These are phyloP conservation scores for Decorospora gaudefroyi DNA, from an alignment of 2,329 filamentous ascomycete species.

Conservation along the genomic window DNA sequence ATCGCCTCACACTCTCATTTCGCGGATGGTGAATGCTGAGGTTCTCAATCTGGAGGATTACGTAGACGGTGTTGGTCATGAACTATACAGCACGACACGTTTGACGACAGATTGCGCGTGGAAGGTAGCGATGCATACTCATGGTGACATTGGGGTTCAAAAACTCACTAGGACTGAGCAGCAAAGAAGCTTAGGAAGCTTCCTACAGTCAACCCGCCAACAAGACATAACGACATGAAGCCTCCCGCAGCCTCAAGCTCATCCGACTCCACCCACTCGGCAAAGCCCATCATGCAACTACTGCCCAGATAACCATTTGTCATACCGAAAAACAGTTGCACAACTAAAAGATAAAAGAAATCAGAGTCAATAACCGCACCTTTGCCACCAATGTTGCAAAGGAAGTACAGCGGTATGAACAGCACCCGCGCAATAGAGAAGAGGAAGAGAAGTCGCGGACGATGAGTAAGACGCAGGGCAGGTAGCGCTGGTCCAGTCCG, in stretches of 20 bases:
- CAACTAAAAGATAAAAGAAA: slow-evolving; percentile 80
- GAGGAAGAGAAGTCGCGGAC: slow-evolving; percentile 69
- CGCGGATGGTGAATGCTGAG: too few species aligned
- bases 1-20: too few species aligned
- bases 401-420: slow-evolving; percentile 82
- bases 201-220: slow-evolving; percentile 79
- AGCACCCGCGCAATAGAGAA: slow-evolving; percentile 66
- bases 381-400: slow-evolving; percentile 83
- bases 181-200: slow-evolving; percentile 86
- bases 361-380: slow-evolving; percentile 75
- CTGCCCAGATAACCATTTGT: slow-evolving; percentile 87
- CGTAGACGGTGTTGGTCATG: too few species aligned
- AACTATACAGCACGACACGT: too few species aligned
- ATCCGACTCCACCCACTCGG: slow-evolving; percentile 76
- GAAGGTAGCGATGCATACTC: too few species aligned
- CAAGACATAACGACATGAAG: slow-evolving; percentile 92
- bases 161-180: slow-evolving; percentile 42
- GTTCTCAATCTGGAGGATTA: too few species aligned
- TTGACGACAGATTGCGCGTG: too few species aligned
- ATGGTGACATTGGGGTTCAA: neutral
- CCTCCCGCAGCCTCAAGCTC: slow-evolving; percentile 88
- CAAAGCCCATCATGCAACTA: slow-evolving; percentile 88
- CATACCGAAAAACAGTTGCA: slow-evolving; percentile 82
- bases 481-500: slow-evolving; percentile 68
- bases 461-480: slow-evolving; percentile 60